Evolutionary conservation across 257 asterid genomes (phyloP), one percentile per base, ranked within the genome.

Genomic region (Eustoma russellianum): DNA sequence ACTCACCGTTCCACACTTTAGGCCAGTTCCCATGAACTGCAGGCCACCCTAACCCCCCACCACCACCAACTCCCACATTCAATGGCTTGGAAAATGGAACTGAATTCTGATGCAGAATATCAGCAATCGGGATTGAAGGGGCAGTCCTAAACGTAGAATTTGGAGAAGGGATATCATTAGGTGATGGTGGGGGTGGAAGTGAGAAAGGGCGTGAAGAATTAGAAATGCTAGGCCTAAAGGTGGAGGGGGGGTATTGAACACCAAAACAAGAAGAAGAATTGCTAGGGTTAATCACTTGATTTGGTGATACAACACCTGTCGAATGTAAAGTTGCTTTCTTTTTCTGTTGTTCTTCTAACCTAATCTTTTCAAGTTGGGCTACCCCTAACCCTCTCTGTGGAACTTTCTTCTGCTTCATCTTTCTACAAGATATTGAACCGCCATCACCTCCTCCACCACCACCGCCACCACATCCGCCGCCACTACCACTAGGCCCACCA

Each of bases 351-450:
- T 83, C 93, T 60, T 86, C 98, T 9, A 74, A 44, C 38, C 85
- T 86, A 70, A 90, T 83, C 67, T 71, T 90, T 56, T 90, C 98
- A 46, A 90, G 86, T 72, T 86, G 98, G 30, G 96, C 98, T 57
- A 90, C 96, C 60, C 98, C 96, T 53, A 86, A 67, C 11, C 98
- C 98, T 58, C 98, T 81, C 56, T 83, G 98, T 9, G 98, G 95
- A 6, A 79, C 79, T 44, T 79, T 90, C 61, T 83, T 90, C 17
- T 79, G 95, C 73, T 90, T 90, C 65, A 63, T 69, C 69, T 73
- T 86, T 57, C 78, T 79, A 8, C 70, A 59, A 57, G 74, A 57
- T 68, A 73, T 67, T 56, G 64, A 34, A 52, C 69, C 9, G 56
- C 62, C 41, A 49, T 56, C 19, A 13, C 66, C 56, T 4, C 58